Evolutionary conservation across 176 grass and related monocot species (phyloP), one percentile per base, ranked within the genome.

Genomic region (Carex littledalei): DNA sequence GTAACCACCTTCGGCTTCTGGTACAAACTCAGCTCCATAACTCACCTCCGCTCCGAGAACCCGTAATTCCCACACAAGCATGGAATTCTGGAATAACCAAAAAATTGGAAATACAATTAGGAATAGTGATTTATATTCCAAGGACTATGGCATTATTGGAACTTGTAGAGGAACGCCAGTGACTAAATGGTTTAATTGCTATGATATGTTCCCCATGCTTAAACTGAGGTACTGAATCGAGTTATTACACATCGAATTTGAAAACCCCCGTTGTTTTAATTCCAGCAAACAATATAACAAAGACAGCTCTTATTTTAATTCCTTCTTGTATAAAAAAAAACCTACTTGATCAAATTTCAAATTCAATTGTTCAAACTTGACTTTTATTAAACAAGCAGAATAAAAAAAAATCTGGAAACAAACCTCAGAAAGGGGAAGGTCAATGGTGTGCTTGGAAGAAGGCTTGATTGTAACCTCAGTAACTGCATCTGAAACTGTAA

Each of bases 21-120:
- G 95, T 31, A 87, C 90, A 87, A 98, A 98, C 65, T 94, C 93
- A 0, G 91, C 92, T 0, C 95, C 91, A 22, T 94, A 94, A 86
- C 88, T 93, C 16, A 94, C 95, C 13, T 98, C 95, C 77, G 87
- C 92, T n/a, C 93, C 93, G 0, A 98, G 85, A 78, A 94, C 91
- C 24, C 95, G 88, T 62, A 98, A 81, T 57, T 98, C 93, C 95
- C 95, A 98, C n/a, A 92, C 91, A 67, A 98, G 73, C 1, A 86
- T 87, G 1, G 88, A 93, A 76, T 91, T 89, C 95, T 95, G 0
- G 16, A 17, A 14, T 59, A 21, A 66, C 32, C 10, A 81, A 49
- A n/a, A 61, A 73, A n/a, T 20, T 85, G 65, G 35, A 74, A 58
- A 41, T 15, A 49, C 12, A 67, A 43, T 31, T 52, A 31, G 14